Percentiles rank a stretch among this genome's conserved stretches.
These are phyloP conservation scores for Eremochloa ophiuroides DNA, from an alignment of 176 grass and related monocot genomes.

Conservation along the genomic window DNA sequence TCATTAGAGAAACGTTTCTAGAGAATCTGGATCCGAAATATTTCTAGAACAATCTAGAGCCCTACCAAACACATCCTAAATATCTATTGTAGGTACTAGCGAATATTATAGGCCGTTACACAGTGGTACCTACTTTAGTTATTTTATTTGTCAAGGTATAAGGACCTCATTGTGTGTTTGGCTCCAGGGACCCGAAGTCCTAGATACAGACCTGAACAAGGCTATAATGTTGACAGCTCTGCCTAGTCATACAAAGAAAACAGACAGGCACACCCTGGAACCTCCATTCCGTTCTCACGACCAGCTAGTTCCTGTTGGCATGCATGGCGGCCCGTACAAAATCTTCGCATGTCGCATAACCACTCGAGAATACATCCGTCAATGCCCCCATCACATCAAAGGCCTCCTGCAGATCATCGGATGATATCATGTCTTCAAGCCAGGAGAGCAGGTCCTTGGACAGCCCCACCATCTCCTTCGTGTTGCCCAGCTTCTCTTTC, in stretches of 20 bases:
- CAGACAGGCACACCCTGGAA: background rate
- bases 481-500: constrained; percentile 90
- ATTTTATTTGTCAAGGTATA: no score
- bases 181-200: no score
- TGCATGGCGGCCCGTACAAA: constrained; percentile 69
- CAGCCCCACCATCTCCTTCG: constrained; percentile 79
- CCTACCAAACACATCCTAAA: no score
- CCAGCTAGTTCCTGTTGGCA: constrained; percentile 30
- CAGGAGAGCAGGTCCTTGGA: constrained; percentile 72
- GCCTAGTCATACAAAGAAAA: constrained; percentile 26
- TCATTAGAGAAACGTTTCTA: no score
- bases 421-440: constrained; percentile 81
- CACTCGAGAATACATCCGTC: constrained; percentile 56
- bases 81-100: no score
- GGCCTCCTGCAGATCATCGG: constrained; percentile 79
- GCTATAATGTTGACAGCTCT: constrained; percentile 17
- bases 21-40: no score
- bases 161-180: no score
- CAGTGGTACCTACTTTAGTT: no score
- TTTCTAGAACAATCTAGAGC: no score
- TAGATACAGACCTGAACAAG: no score
- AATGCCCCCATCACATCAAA: constrained; percentile 82
- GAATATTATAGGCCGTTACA: no score
- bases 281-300: background rate
- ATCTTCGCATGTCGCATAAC: constrained; percentile 62